A percentile compares a stretch with the other conserved stretches of the same genome.
These are phyloP conservation scores for Fraxinus angustifolia DNA, from an alignment of 305 asterid species.

Conservation along the genomic window DNA sequence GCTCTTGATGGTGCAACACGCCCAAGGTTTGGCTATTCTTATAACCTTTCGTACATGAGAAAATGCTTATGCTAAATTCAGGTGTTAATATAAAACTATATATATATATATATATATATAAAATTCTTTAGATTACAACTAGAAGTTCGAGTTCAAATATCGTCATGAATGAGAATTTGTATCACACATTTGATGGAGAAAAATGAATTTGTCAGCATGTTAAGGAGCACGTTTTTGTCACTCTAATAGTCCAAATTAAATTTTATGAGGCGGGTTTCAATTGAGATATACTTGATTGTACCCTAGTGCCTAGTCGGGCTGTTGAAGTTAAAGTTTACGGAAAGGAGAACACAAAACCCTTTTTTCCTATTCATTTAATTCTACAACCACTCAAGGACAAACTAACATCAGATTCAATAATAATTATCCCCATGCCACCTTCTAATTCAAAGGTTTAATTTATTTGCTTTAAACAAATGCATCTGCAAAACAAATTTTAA, in stretches of 20 bases:
- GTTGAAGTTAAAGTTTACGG: not conserved
- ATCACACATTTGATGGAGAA: not conserved
- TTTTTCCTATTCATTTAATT: not conserved
- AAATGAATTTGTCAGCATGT: not conserved
- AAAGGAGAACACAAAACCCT: not conserved
- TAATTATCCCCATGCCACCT: not conserved
- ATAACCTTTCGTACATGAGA: not conserved
- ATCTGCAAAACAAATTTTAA: not conserved
- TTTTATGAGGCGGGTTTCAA: not conserved
- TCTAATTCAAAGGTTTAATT: not conserved
- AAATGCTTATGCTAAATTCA: not conserved
- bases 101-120: not conserved
- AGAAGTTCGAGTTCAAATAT: not conserved
- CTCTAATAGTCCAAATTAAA: not conserved
- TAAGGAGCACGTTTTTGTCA: not conserved
- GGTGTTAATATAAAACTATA: not conserved
- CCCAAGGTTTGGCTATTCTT: conserved; percentile 26
- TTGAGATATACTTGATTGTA: not conserved
- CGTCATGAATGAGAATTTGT: not conserved
- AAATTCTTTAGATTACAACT: not conserved
- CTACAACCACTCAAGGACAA: not conserved
- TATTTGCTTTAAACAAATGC: not conserved
- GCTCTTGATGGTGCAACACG: conserved; percentile 20
- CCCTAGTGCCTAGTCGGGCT: not conserved
- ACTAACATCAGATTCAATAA: not conserved